phyloP scores from a whole-genome alignment of 1,139 yeast genomes.

The Suhomyces bokatorum region DNA sequence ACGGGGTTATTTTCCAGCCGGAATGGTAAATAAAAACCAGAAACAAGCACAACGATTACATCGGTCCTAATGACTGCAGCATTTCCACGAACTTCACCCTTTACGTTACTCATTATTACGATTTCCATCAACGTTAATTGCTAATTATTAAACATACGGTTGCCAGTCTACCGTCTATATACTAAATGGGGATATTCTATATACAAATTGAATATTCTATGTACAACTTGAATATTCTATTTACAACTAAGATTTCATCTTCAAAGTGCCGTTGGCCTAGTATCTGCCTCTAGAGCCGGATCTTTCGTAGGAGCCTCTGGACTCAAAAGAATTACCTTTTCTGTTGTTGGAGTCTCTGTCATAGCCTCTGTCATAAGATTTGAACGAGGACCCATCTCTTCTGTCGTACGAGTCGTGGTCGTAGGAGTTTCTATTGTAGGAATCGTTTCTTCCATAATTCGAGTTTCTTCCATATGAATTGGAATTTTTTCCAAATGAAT shows the following conservation, averaged over 20 bases:
- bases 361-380: conserved; percentile 1
- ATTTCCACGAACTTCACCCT: not conserved
- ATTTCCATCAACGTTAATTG: not conserved
- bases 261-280: not conserved
- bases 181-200: not conserved
- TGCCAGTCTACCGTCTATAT: not conserved
- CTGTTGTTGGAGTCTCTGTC: conserved; percentile 12
- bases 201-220: not conserved
- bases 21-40: conserved; percentile 7
- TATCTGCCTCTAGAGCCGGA: conserved; percentile 7
- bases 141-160: conserved; percentile 1
- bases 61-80: not conserved
- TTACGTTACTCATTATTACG: not conserved
- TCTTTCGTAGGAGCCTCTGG: not conserved
- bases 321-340: conserved; percentile 8
- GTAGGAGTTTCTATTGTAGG: not conserved
- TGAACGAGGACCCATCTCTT: not conserved
- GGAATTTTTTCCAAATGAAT: not conserved
- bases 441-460: not conserved
- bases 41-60: conserved; percentile 1
- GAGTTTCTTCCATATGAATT: not conserved
- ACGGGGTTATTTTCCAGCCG: conserved; percentile 6
- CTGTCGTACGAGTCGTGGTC: not conserved
- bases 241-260: not conserved
- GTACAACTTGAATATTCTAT: not conserved